phyloP scores from a whole-genome alignment of 2,329 filamentous ascomycete species.

The Aspergillus brasiliensis region DNA sequence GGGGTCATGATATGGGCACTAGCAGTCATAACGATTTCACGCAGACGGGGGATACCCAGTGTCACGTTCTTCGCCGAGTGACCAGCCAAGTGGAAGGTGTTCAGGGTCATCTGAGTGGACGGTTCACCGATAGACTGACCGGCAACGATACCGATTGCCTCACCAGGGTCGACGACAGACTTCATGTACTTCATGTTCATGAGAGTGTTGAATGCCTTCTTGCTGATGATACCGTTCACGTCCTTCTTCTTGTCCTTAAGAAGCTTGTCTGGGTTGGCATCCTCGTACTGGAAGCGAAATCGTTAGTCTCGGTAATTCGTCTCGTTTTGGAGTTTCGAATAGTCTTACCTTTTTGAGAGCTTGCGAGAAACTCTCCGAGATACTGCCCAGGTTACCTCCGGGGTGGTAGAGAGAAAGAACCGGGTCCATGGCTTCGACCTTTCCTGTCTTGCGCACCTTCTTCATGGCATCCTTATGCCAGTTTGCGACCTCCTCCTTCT shows the following conservation, averaged over 20 bases:
- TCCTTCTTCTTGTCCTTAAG: constrained; percentile 62
- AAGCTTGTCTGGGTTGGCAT: constrained; percentile 67
- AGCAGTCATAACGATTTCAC: constrained; percentile 98
- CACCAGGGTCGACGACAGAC: constrained; percentile 89
- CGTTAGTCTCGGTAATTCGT: constrained; percentile 19
- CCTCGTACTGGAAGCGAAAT: constrained; percentile 63
- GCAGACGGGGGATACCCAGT: constrained; percentile 91
- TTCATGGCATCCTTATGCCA: constrained; percentile 72
- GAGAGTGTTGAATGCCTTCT: constrained; percentile 78
- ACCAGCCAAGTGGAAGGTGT: constrained; percentile 99
- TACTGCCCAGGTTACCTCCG: constrained; percentile 77
- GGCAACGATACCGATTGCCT: constrained; percentile 95
- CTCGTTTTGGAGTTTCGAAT: not conserved
- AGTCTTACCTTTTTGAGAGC: constrained; percentile 61
- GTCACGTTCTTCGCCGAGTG: constrained; percentile 99
- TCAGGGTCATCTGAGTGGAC: constrained; percentile 98
- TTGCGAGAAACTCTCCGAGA: constrained; percentile 81
- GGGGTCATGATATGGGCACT: constrained; percentile 87
- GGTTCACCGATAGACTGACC: constrained; percentile 96
- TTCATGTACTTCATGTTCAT: constrained; percentile 91
- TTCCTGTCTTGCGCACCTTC: constrained; percentile 73
- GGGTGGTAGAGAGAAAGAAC: constrained; percentile 73
- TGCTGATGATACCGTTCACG: constrained; percentile 48
- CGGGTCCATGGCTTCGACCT: constrained; percentile 71
- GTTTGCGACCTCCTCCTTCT: constrained; percentile 67